Percentiles rank a stretch among this genome's conserved stretches.
phyloP scores from a whole-genome alignment of 495 filamentous ascomycete genomes.

The Aspergillus bertholletiae region DNA sequence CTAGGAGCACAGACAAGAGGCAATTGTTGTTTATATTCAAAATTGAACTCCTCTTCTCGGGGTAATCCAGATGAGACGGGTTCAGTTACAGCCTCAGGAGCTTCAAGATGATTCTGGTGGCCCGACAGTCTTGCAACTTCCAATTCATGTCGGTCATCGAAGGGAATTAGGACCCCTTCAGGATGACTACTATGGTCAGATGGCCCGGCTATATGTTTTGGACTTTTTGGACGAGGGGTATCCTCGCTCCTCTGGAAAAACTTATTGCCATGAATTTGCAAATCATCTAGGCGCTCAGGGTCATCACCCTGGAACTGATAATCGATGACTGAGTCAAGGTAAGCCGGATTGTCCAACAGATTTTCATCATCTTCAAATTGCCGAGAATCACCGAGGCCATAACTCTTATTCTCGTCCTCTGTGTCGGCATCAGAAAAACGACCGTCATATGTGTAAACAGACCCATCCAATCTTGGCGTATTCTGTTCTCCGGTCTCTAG shows the following conservation, averaged over 20 bases:
- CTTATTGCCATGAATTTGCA: conserved; percentile 4
- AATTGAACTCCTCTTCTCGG: background rate
- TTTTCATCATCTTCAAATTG: conserved; percentile 31
- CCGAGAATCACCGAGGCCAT: conserved; percentile 29
- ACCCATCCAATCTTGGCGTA: conserved; percentile 24
- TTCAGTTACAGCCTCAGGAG: background rate
- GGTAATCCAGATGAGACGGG: background rate
- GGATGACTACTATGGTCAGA: background rate
- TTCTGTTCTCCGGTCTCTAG: background rate
- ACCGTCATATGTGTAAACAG: conserved; percentile 38
- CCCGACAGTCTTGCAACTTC: background rate
- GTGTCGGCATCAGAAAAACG: conserved; percentile 45
- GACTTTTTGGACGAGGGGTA: conserved; percentile 14
- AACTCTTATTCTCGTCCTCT: conserved; percentile 22
- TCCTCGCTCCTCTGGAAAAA: conserved; percentile 6
- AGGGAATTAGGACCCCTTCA: background rate
- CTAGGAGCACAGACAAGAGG: conserved; percentile 14
- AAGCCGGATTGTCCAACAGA: conserved; percentile 44
- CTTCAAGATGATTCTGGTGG: conserved; percentile 5
- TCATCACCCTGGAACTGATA: conserved; percentile 43
- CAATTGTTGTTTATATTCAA: background rate
- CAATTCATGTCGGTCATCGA: background rate
- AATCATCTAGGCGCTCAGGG: conserved; percentile 19
- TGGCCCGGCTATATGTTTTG: conserved; percentile 2
- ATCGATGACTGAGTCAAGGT: conserved; percentile 47